Conservation (phyloP, 805 yeast genomes). For the Scheffersomyces lignosus region DNA sequence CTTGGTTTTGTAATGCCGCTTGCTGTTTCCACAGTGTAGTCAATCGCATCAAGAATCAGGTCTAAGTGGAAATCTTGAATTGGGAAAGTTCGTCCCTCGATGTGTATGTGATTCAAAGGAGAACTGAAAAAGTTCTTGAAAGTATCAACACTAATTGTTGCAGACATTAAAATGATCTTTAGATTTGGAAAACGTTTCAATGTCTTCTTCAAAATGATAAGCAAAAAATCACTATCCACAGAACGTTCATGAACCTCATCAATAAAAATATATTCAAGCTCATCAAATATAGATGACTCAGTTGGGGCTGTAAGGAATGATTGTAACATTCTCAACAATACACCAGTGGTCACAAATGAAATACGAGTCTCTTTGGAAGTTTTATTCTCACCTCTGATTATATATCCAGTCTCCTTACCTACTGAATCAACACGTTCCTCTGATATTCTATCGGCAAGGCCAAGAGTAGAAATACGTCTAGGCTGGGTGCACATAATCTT, state of each 20-base stretch:
- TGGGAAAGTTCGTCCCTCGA: slow-evolving; percentile 93
- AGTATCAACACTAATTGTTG: slow-evolving; percentile 75
- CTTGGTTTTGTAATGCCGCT: slow-evolving; percentile 52
- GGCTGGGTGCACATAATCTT: slow-evolving; percentile 91
- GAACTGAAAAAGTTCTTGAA: slow-evolving; percentile 66
- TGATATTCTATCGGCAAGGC: slow-evolving; percentile 89
- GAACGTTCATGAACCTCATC: slow-evolving; percentile 99
- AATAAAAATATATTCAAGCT: slow-evolving; percentile 69
- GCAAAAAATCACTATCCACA: slow-evolving; percentile 81
- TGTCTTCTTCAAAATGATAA: slow-evolving; percentile 71
- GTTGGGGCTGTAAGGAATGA: slow-evolving; percentile 29
- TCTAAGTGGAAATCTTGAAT: slow-evolving; percentile 77
- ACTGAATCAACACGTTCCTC: slow-evolving; percentile 67
- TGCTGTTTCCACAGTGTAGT: slow-evolving; percentile 50
- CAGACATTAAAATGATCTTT: slow-evolving; percentile 85
- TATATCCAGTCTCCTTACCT: slow-evolving; percentile 83
- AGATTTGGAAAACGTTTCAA: slow-evolving; percentile 51
- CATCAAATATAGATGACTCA: slow-evolving; percentile 43
- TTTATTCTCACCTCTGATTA: slow-evolving; percentile 86
- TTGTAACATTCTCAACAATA: slow-evolving; percentile 81
- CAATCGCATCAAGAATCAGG: slow-evolving; percentile 54
- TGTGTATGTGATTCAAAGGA: slow-evolving; percentile 65
- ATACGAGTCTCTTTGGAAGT: slow-evolving; percentile 62
- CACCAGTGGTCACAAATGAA: slow-evolving; percentile 93
- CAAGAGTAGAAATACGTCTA: slow-evolving; percentile 91